A percentile compares a stretch with the other conserved stretches of the same genome.
phyloP scores from a whole-genome alignment of 129 eudicot genomes.

The Lactuca saligna region DNA sequence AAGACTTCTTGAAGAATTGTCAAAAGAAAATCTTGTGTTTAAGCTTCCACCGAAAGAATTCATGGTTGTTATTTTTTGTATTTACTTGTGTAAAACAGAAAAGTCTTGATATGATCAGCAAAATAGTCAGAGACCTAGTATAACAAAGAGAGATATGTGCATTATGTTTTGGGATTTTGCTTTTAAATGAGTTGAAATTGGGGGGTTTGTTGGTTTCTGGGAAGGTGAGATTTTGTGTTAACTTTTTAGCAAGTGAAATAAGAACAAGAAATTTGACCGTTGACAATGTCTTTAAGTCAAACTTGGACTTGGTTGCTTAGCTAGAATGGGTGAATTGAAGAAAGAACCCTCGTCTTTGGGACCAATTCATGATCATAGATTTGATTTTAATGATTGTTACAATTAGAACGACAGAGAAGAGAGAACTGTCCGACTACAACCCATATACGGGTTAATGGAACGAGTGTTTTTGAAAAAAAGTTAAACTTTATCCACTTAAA shows the following conservation, averaged over 20 bases:
- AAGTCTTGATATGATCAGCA: constrained; percentile 2
- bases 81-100: constrained; percentile 2
- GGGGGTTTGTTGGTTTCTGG: constrained; percentile 34
- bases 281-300: constrained; percentile 31
- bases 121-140: constrained; percentile 19
- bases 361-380: background rate
- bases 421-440: no score
- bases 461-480: no score
- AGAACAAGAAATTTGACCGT: constrained; percentile 19
- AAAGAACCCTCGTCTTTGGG: constrained; percentile 14
- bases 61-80: constrained; percentile 22
- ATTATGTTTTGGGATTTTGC: constrained; percentile 18
- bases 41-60: constrained; percentile 20
- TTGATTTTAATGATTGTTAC: background rate
- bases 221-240: constrained; percentile 26
- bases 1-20: constrained; percentile 14
- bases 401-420: no score
- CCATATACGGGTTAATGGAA: no score
- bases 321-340: constrained; percentile 15
- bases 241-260: background rate
- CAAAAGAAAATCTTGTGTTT: constrained; percentile 1
- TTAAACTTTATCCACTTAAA: no score
- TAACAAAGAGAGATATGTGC: constrained; percentile 16
- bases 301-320: constrained; percentile 14
- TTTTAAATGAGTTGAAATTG: constrained; percentile 28